These are phyloP conservation scores for Aureobasidium sp. DNA, from an alignment of 2,329 filamentous ascomycete species.

Conservation along the genomic window DNA sequence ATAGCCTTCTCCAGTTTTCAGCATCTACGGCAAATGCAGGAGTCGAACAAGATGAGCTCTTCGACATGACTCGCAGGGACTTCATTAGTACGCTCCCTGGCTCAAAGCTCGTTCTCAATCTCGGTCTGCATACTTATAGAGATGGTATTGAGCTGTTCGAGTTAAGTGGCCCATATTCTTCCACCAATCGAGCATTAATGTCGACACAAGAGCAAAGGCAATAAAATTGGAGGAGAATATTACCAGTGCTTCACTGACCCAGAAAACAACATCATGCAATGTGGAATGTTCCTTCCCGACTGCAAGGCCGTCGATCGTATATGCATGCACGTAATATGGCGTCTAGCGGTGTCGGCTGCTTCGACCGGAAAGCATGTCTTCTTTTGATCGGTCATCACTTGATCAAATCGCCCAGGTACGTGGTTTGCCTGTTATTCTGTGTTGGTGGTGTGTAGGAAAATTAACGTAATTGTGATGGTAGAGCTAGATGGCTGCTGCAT, in stretches of 20 bases:
- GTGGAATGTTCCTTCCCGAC: conserved; percentile 6
- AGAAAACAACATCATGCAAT: neutral
- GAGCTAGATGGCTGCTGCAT: neutral
- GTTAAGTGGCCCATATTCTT: neutral
- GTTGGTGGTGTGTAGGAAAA: neutral
- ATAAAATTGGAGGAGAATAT: neutral
- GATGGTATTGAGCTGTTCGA: neutral
- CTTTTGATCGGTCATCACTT: neutral
- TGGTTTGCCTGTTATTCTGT: neutral
- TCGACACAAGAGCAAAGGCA: neutral
- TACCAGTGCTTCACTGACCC: neutral
- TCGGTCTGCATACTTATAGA: neutral
- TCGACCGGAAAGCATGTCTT: neutral
- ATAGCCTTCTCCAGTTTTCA: neutral
- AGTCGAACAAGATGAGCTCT: neutral
- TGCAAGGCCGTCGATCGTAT: neutral
- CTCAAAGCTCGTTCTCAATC: neutral
- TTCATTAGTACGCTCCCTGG: neutral
- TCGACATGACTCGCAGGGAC: neutral
- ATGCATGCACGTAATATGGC: conserved; percentile 6
- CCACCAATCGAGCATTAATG: neutral
- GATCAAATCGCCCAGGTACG: neutral
- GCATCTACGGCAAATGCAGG: no score
- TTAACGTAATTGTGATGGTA: neutral
- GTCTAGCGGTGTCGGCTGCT: conserved; percentile 2